A percentile compares a stretch with the other conserved stretches of the same genome.
phyloP scores from a whole-genome alignment of 2,329 filamentous ascomycete species.

The Phialophora expanda region DNA sequence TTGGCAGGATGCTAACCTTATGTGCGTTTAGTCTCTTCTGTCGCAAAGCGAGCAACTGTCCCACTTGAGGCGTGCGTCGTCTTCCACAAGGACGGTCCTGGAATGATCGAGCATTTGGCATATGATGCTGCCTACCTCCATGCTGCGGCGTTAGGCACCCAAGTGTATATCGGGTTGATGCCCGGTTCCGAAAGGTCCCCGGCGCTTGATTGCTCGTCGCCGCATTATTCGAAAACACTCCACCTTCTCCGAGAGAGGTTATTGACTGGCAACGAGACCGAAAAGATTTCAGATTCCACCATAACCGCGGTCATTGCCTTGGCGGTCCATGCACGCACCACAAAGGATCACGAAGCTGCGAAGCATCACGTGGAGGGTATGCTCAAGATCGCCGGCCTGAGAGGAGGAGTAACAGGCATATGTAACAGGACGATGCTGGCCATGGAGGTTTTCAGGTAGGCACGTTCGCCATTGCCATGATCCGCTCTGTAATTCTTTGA shows the following conservation, averaged over 20 bases:
- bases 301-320: slow-evolving; percentile 44
- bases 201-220: slow-evolving; percentile 21
- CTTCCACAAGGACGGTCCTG: slow-evolving; percentile 40
- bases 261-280: slow-evolving; percentile 14
- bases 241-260: slow-evolving; percentile 44
- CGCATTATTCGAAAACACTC: slow-evolving; percentile 43
- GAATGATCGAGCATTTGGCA: slow-evolving; percentile 44
- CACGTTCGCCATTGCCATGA: background rate
- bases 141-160: slow-evolving; percentile 44
- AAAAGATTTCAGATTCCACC: slow-evolving; percentile 43
- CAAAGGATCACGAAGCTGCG: slow-evolving; percentile 42
- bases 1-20: background rate
- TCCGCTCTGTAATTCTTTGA: background rate
- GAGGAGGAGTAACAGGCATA: slow-evolving; percentile 46
- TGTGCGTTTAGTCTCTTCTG: slow-evolving; percentile 41
- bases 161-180: slow-evolving; percentile 43
- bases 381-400: slow-evolving; percentile 46
- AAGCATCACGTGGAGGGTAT: slow-evolving; percentile 48
- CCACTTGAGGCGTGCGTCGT: slow-evolving; percentile 44
- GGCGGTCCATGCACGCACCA: slow-evolving; percentile 42
- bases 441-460: slow-evolving; percentile 46
- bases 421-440: slow-evolving; percentile 44
- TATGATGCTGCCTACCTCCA: slow-evolving; percentile 48
- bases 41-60: slow-evolving; percentile 45
- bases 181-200: slow-evolving; percentile 17